Conservation (phyloP, 2,329 filamentous ascomycete species). For the Ramichloridium luteum region DNA sequence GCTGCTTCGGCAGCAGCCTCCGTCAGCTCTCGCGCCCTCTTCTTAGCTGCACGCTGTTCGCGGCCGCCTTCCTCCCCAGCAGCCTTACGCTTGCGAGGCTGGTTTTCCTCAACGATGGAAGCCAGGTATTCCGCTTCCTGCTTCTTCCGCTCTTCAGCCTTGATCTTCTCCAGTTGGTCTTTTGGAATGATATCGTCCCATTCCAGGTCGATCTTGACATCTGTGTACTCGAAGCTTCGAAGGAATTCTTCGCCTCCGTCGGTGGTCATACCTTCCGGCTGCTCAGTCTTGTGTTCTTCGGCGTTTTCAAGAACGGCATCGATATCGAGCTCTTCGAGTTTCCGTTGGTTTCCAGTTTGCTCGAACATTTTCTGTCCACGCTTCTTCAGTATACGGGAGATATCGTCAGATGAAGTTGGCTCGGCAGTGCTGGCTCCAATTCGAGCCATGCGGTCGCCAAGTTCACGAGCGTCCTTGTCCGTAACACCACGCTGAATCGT, state of each 20-base stretch:
- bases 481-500: constrained; percentile 96
- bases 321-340: constrained; percentile 92
- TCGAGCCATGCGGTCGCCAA: constrained; percentile 65
- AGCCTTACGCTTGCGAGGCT: constrained; percentile 59
- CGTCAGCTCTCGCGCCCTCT: constrained; percentile 56
- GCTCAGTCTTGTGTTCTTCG: constrained; percentile 91
- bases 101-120: constrained; percentile 71
- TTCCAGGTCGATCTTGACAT: constrained; percentile 90
- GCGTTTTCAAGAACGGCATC: constrained; percentile 94
- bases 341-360: constrained; percentile 90
- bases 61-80: constrained; percentile 53
- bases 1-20: constrained; percentile 41
- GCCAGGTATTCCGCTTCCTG: constrained; percentile 73
- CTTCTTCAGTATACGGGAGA: constrained; percentile 91
- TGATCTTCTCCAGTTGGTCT: constrained; percentile 79
- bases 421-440: constrained; percentile 51
- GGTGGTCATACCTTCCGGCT: constrained; percentile 85
- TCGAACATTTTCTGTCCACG: constrained; percentile 99
- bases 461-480: constrained; percentile 76
- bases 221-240: constrained; percentile 78
- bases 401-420: constrained; percentile 84
- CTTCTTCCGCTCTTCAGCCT: constrained; percentile 74
- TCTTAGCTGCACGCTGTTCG: constrained; percentile 56
- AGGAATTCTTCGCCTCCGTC: constrained; percentile 96
- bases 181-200: constrained; percentile 99